These are phyloP conservation scores for Panaeolus papilionaceus DNA, from an alignment of 768 basidiomycete genomes.

Conservation along the genomic window DNA sequence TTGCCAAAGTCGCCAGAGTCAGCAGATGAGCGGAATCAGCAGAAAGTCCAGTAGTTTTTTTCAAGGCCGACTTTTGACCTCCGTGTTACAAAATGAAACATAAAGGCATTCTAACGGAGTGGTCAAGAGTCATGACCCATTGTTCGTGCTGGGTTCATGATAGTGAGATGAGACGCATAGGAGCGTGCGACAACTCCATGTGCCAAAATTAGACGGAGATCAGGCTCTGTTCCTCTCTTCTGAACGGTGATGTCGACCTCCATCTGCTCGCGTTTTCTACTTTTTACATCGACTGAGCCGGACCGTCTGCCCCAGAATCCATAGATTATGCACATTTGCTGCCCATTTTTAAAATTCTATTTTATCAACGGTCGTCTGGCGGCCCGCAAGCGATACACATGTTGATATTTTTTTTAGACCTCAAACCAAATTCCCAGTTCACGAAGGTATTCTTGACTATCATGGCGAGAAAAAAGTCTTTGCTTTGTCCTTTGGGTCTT, in stretches of 20 bases:
- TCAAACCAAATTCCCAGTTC: constrained; percentile 83
- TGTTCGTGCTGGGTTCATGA: not conserved
- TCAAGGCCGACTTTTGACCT: too few relatives aligned
- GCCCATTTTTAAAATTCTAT: too few relatives aligned
- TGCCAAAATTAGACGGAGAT: not conserved
- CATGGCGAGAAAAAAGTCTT: constrained; percentile 67
- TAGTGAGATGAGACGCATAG: not conserved
- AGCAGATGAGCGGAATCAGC: too few relatives aligned
- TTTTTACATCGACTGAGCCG: not conserved
- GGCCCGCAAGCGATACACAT: too few relatives aligned
- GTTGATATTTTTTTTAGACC: constrained; percentile 49
- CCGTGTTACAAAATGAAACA: too few relatives aligned
- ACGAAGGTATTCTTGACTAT: constrained; percentile 80
- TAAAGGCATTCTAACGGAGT: not conserved
- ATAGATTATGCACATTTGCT: not conserved
- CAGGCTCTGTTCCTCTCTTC: not conserved
- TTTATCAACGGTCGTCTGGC: not conserved
- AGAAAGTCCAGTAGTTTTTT: too few relatives aligned
- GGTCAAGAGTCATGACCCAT: not conserved
- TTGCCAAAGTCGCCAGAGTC: too few relatives aligned
- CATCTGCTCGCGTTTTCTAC: not conserved
- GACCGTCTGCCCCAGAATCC: not conserved
- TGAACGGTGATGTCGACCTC: not conserved
- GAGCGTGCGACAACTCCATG: not conserved
- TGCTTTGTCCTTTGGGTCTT: not conserved